Evolutionary conservation across 148 eudicot genomes (phyloP).

Genomic region (Rhododendron simsii): DNA sequence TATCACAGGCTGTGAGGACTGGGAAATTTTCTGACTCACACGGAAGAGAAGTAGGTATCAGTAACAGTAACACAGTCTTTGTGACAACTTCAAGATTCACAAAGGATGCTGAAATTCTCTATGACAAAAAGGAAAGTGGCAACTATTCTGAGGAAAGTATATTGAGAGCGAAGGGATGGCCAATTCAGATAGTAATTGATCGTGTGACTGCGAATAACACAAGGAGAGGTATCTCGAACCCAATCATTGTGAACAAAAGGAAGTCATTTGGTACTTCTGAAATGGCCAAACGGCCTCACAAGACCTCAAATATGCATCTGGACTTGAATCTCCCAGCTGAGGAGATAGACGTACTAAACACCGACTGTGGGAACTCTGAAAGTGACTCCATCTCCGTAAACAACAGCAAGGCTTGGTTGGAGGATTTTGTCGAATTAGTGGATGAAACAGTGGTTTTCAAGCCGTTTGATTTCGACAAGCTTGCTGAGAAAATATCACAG

Average conservation of each 20-base stretch:
- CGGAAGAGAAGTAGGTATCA: constrained; percentile 60
- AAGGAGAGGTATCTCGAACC: constrained; percentile 12
- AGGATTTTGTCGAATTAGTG: constrained; percentile 34
- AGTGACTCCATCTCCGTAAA: constrained; percentile 14
- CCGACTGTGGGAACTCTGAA: constrained; percentile 4
- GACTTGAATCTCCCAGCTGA: constrained; percentile 83
- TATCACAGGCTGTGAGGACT: constrained; percentile 50
- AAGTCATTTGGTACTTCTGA: constrained; percentile 41
- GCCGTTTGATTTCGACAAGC: constrained; percentile 54
- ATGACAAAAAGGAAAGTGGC: constrained; percentile 15
- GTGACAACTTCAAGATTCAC: constrained; percentile 31
- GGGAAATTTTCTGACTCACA: constrained; percentile 64
- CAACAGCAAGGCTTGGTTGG: constrained; percentile 43
- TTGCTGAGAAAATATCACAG: constrained; percentile 35
- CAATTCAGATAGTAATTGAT: constrained; percentile 43
- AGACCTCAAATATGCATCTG: constrained; percentile 28
- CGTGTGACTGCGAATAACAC: constrained; percentile 18
- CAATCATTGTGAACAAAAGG: constrained; percentile 46
- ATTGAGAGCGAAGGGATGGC: constrained; percentile 34
- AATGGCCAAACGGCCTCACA: constrained; percentile 37
- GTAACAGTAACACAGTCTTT: constrained; percentile 41
- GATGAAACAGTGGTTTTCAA: constrained; percentile 50
- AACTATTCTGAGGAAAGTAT: constrained; percentile 49
- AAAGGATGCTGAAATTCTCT: constrained; percentile 11
- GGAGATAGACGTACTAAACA: constrained; percentile 25